These are phyloP conservation scores for Fraxinus floribunda DNA, from an alignment of 305 asterid species.

Conservation along the genomic window DNA sequence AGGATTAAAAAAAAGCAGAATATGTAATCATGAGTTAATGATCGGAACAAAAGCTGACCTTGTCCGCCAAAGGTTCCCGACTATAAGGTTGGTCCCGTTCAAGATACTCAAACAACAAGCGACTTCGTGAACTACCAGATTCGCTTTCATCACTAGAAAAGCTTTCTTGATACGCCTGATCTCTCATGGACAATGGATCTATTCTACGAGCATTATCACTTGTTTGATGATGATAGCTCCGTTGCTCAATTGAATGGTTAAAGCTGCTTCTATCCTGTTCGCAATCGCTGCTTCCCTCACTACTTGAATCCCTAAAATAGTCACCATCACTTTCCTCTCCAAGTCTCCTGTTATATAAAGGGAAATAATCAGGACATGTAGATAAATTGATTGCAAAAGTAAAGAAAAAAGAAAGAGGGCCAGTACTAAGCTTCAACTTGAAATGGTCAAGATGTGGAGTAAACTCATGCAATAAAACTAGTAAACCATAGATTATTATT, in stretches of 20 bases:
- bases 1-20: not conserved
- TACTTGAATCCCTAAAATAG: constrained; percentile 75
- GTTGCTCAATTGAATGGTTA: constrained; percentile 31
- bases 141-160: constrained; percentile 94
- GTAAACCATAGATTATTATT: not conserved
- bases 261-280: constrained; percentile 58
- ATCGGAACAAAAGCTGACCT: constrained; percentile 28
- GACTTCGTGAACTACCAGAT: constrained; percentile 60
- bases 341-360: constrained; percentile 45
- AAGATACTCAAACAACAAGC: constrained; percentile 74
- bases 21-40: not conserved
- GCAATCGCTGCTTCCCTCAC: constrained; percentile 89
- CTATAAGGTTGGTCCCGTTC: constrained; percentile 72
- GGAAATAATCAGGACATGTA: constrained; percentile 17
- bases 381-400: not conserved
- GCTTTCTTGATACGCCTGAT: constrained; percentile 65
- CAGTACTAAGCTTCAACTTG: not conserved
- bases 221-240: constrained; percentile 22
- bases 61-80: constrained; percentile 79
- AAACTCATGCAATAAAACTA: not conserved
- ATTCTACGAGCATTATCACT: constrained; percentile 29
- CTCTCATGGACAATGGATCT: constrained; percentile 38
- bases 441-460: not conserved
- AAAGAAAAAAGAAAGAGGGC: not conserved
- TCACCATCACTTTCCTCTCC: constrained; percentile 92